phyloP scores from a whole-genome alignment of 2,329 filamentous ascomycete genomes.

The Aspergillus bombycis region DNA sequence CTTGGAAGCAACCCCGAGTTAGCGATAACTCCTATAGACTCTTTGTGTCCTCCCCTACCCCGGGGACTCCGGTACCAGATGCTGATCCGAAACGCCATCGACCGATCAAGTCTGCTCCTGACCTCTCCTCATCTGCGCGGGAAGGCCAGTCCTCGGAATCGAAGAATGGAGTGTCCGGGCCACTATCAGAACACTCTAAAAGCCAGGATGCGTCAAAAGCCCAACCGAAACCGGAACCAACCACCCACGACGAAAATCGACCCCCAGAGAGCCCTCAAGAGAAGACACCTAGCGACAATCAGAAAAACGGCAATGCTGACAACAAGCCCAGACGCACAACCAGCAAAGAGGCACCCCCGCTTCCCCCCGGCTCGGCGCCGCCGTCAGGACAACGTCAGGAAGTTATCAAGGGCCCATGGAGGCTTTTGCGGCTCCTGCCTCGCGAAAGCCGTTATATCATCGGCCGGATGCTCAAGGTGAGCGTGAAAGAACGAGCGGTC shows the following conservation, averaged over 20 bases:
- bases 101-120: constrained; percentile 38
- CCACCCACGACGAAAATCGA: constrained; percentile 30
- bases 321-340: constrained; percentile 38
- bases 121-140: constrained; percentile 32
- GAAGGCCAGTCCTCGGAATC: constrained; percentile 29
- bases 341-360: constrained; percentile 44
- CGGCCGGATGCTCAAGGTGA: constrained; percentile 86
- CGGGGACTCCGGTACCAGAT: constrained; percentile 58
- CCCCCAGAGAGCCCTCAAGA: constrained; percentile 31
- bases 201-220: constrained; percentile 25
- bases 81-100: constrained; percentile 39
- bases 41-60: constrained; percentile 83
- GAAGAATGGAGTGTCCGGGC: constrained; percentile 16
- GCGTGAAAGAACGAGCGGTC: constrained; percentile 79
- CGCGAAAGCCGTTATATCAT: constrained; percentile 89
- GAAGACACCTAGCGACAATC: constrained; percentile 25
- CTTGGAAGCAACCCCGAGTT: constrained; percentile 91
- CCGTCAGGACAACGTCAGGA: constrained; percentile 57
- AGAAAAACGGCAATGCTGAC: constrained; percentile 19
- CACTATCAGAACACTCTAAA: constrained; percentile 17
- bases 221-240: constrained; percentile 22
- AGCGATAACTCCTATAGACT: constrained; percentile 95
- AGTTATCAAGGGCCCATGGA: constrained; percentile 89
- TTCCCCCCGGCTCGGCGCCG: constrained; percentile 31
- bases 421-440: constrained; percentile 82